Conservation (phyloP, 2,329 filamentous ascomycete genomes). For the Lecanoromycetidae sp. region DNA sequence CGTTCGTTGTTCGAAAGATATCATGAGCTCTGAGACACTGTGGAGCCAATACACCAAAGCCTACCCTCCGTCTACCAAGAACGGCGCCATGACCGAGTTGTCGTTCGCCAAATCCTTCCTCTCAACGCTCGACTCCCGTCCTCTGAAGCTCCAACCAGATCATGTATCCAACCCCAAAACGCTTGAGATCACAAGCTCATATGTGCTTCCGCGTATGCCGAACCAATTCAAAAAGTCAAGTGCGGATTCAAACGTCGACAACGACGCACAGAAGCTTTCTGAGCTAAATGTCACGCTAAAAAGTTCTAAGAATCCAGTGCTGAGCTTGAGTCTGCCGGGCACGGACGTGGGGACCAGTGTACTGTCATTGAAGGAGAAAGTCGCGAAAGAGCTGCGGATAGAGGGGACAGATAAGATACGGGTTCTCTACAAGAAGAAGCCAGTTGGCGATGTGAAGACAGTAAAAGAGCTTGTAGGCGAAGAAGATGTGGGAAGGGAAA, state of each 20-base stretch:
- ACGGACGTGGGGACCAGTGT: constrained; percentile 59
- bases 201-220: constrained; percentile 36
- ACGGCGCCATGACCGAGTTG: constrained; percentile 60
- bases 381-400: constrained; percentile 47
- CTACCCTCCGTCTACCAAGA: constrained; percentile 12
- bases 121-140: constrained; percentile 61
- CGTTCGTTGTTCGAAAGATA: too few relatives aligned
- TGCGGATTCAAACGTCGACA: background rate
- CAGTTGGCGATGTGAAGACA: constrained; percentile 63
- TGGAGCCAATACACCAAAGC: constrained; percentile 3
- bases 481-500: constrained; percentile 36
- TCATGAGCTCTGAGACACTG: constrained; percentile 10
- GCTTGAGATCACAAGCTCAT: constrained; percentile 62
- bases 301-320: constrained; percentile 62
- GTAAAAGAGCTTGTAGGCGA: constrained; percentile 58
- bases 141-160: constrained; percentile 72
- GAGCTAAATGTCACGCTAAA: constrained; percentile 50
- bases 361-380: constrained; percentile 61
- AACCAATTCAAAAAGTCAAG: constrained; percentile 19
- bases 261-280: background rate
- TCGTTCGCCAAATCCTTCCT: constrained; percentile 78
- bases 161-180: constrained; percentile 76
- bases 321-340: constrained; percentile 54
- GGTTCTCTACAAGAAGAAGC: constrained; percentile 78
- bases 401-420: constrained; percentile 61